Percentiles rank a stretch among this genome's conserved stretches.
These are phyloP conservation scores for Serendipita sp. DNA, from an alignment of 768 basidiomycete genomes.

Conservation along the genomic window DNA sequence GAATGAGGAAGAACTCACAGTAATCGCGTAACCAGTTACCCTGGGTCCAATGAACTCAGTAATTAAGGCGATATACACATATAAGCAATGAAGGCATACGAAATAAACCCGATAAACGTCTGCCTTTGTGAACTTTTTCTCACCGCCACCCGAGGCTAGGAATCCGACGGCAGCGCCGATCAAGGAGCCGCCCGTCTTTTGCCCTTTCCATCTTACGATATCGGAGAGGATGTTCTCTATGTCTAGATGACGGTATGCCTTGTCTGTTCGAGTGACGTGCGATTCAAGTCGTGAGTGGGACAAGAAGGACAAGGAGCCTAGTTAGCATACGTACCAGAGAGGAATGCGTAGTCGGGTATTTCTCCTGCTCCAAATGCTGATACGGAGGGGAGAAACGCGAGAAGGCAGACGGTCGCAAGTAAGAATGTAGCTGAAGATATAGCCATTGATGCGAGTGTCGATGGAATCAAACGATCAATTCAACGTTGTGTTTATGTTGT, in stretches of 20 bases:
- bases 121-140: constrained; percentile 42
- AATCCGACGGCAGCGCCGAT: constrained; percentile 36
- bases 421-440: neutral
- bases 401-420: neutral
- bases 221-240: constrained; percentile 51
- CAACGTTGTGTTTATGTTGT: too few relatives aligned
- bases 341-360: constrained; percentile 55
- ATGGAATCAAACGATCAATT: too few relatives aligned
- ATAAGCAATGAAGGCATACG: constrained; percentile 20
- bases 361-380: constrained; percentile 32
- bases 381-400: neutral
- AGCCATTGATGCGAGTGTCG: neutral
- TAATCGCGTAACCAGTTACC: constrained; percentile 62
- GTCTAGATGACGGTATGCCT: constrained; percentile 63
- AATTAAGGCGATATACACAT: neutral
- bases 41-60: constrained; percentile 16
- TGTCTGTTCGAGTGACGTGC: constrained; percentile 20
- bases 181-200: constrained; percentile 26
- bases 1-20: constrained; percentile 24
- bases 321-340: constrained; percentile 29
- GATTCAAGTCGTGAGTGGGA: neutral
- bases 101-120: constrained; percentile 59
- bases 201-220: constrained; percentile 40
- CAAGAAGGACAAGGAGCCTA: neutral
- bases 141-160: constrained; percentile 29